A percentile compares a stretch with the other conserved stretches of the same genome.
Evolutionary conservation across 148 eudicot species (phyloP).

Genomic region (Polygonum aviculare): DNA sequence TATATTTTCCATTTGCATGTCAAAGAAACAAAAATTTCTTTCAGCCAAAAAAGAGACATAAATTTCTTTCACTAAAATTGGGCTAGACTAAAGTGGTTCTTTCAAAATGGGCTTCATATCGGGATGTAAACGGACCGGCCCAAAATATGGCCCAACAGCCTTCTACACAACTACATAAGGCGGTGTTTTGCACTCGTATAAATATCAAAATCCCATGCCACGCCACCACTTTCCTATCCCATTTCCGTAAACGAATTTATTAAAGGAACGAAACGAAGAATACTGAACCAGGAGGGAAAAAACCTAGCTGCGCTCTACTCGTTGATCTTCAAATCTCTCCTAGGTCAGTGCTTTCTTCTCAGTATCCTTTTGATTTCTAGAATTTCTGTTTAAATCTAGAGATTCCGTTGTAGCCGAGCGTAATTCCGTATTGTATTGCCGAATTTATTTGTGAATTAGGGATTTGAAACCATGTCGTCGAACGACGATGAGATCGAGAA

Average conservation of each 20-base stretch:
- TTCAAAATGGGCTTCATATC: neutral
- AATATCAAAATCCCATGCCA: neutral
- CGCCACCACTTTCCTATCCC: neutral
- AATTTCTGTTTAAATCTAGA: neutral
- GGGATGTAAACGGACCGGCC: neutral
- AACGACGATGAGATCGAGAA: slow-evolving; percentile 63
- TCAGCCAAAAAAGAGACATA: too few relatives aligned
- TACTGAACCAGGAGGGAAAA: neutral
- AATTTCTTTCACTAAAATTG: too few relatives aligned
- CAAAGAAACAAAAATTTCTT: too few relatives aligned
- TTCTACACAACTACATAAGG: neutral
- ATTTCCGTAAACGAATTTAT: neutral
- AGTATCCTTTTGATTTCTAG: neutral
- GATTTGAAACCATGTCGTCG: slow-evolving; percentile 18
- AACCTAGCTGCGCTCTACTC: neutral
- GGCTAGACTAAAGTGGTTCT: neutral
- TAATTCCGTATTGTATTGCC: neutral
- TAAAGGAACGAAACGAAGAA: neutral
- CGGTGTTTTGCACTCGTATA: neutral
- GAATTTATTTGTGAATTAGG: neutral
- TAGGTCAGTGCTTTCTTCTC: neutral
- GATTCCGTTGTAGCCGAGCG: neutral
- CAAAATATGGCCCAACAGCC: neutral
- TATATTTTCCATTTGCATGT: neutral
- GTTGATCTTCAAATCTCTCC: neutral